Evolutionary conservation across 2,329 filamentous ascomycete species (phyloP), one percentile per base, ranked within the genome.

Genomic region (Cercospora zeina): DNA sequence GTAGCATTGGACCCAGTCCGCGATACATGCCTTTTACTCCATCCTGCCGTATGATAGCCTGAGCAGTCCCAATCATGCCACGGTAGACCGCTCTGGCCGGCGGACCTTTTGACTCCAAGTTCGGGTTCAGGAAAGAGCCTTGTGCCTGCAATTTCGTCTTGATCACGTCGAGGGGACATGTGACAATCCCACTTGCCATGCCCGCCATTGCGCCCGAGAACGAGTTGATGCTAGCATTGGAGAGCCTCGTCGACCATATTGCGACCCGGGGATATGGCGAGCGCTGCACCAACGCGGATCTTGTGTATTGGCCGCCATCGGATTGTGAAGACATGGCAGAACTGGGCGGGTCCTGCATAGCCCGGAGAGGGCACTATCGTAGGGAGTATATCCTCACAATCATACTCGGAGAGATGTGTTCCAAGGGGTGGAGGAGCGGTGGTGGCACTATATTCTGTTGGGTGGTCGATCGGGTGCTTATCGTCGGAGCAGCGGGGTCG

Each of bases 61-160:
- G 86, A 30, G 90, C 92, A 0, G 93, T 97, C 47, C 95, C 95
- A 8, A 96, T 73, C 71, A 99, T 83, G 6, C 95, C 95, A 65
- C 89, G 87, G 75, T 99, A 99, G 54, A 95, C 76, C 19, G 79
- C 77, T 55, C 79, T 81, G 8, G 81, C 74, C 80, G 80, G 58
- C 75, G 75, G 63, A 9, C 63, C 64, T 45, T 60, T 62, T 9
- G 63, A 54, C 14, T 36, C 24, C n/a, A 63, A 33, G 10, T 59
- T 65, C 5, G 62, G 58, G 77, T 81, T 70, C 79, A 83, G 68
- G 76, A 96, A 96, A 19, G 91, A 90, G 66, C 93, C 93, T 76
- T 97, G 95, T 14, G 93, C 93, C 76, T 99, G 95, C 64, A 99
- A 79, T 77, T 97, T 97, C 49, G 95, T 99, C 81, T 99, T 99